Evolutionary conservation across 2,329 filamentous ascomycete species (phyloP), one percentile per base, ranked within the genome.

Genomic region (Microcyclosporella mali): DNA sequence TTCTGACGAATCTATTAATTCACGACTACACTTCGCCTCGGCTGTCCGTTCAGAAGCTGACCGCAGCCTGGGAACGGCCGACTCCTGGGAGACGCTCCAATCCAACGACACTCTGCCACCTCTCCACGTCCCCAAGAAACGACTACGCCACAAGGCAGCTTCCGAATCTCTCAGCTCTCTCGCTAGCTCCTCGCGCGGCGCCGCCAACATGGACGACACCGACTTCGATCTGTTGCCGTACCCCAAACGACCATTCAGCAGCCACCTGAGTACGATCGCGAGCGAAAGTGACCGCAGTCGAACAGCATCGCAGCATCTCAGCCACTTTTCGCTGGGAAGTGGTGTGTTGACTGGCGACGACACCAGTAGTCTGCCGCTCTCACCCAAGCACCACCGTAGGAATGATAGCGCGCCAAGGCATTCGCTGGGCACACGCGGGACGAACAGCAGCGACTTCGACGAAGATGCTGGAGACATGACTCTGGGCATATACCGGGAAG

Each of bases 221-320:
- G 58, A 60, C 8, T 48, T 58, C 33, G 57, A 62, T 45, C 50
- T 51, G 7, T 43, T 53, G 16, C 58, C 59, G 15, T 62, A 53
- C 39, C 58, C 56, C 14, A 52, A 57, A 33, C 47, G 57, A 10
- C 57, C 49, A 4, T 60, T 59, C 49, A 58, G 50, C 44, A 56
- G 54, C 37, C 54, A 62, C 40, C 52, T 65, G 29, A 63, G 62
- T 32, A 65, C 62, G 3, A 65, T 65, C 37, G 59, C 59, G 7
- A 64, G 62, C 46, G 59, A 61, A 40, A 63, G 61, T 37, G 59
- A 40, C 25, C 43, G 45, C 9, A 56, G 56, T 34, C 37, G 56
- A 37, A 48, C 43, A 11, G 50, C 45, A 19, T 59, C 54, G 39
- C 56, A 52, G 18, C 56, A 58, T 30, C 45, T 59, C 32, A 61